Conservation (phyloP, 2,329 filamentous ascomycete species). For the Drechslerella coelobrocha region DNA sequence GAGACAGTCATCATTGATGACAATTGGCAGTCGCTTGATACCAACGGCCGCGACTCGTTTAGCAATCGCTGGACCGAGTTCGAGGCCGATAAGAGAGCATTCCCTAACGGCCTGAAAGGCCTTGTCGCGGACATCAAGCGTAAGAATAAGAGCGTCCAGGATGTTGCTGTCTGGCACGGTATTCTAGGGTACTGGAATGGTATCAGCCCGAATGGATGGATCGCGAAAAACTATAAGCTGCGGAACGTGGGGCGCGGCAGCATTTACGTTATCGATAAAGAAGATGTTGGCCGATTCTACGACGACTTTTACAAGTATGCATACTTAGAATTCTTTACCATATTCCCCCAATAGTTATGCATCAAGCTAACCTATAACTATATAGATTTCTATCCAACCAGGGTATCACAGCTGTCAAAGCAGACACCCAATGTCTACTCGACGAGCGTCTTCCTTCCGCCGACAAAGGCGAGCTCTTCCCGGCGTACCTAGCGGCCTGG, state of each 20-base stretch:
- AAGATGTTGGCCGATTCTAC: conserved; percentile 78
- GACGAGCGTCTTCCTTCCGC: conserved; percentile 74
- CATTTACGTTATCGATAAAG: conserved; percentile 67
- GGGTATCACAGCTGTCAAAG: conserved; percentile 87
- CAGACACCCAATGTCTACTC: conserved; percentile 88
- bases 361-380: conserved; percentile 5
- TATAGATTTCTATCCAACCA: conserved; percentile 70
- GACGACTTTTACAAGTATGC: conserved; percentile 77
- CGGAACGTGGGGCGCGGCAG: conserved; percentile 64
- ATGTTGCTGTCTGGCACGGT: conserved; percentile 94
- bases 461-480: conserved; percentile 71
- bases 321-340: not conserved
- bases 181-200: conserved; percentile 91
- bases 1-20: conserved; percentile 93
- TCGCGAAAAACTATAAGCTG: conserved; percentile 81
- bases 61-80: conserved; percentile 74
- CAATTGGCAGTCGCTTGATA: conserved; percentile 84
- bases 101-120: conserved; percentile 78
- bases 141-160: conserved; percentile 74
- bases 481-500: conserved; percentile 85
- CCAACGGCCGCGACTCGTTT: conserved; percentile 63
- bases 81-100: conserved; percentile 79
- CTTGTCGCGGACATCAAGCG: conserved; percentile 73
- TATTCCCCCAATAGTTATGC: not conserved
- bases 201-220: conserved; percentile 74